Percentiles rank a stretch among this genome's conserved stretches.
These are phyloP conservation scores for Marasmius tenuissimus DNA, from an alignment of 1,284 basidiomycete species.

Conservation along the genomic window DNA sequence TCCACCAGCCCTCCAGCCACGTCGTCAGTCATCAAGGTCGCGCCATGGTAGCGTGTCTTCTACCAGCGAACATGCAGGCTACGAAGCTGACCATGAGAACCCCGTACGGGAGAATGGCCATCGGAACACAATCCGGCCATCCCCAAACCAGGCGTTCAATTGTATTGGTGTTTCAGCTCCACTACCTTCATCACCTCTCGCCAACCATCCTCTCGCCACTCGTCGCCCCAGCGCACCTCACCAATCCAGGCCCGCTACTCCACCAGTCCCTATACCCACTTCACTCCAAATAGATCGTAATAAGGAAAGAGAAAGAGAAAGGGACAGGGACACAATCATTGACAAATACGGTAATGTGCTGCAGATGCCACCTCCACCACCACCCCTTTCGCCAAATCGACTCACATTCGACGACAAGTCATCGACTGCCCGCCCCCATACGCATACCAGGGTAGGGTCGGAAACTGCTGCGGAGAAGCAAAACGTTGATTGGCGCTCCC, in stretches of 20 bases:
- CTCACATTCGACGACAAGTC: constrained; percentile 42
- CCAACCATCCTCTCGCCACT: constrained; percentile 16
- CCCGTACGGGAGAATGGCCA: constrained; percentile 45
- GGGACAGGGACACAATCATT: constrained; percentile 16
- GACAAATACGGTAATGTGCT: constrained; percentile 29
- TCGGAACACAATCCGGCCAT: constrained; percentile 42
- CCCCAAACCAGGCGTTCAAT: constrained; percentile 29
- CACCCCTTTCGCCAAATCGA: constrained; percentile 51
- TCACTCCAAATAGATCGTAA: constrained; percentile 10
- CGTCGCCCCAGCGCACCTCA: constrained; percentile 27
- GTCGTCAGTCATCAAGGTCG: constrained; percentile 46
- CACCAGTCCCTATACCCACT: constrained; percentile 17
- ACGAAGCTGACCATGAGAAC: constrained; percentile 71
- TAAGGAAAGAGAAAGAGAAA: background rate
- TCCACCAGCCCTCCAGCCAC: constrained; percentile 52
- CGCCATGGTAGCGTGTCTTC: constrained; percentile 67
- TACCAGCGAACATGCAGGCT: constrained; percentile 63
- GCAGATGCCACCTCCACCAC: constrained; percentile 30
- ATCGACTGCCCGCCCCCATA: constrained; percentile 28
- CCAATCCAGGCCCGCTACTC: constrained; percentile 25
- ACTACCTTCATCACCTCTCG: constrained; percentile 24
- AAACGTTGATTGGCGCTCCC: constrained; percentile 34
- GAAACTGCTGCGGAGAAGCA: constrained; percentile 55
- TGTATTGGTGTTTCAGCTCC: constrained; percentile 13
- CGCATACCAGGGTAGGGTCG: constrained; percentile 47